Base-by-base conservation (phyloP, 495 filamentous ascomycete genomes). In the Aspergillus affinis region DNA sequence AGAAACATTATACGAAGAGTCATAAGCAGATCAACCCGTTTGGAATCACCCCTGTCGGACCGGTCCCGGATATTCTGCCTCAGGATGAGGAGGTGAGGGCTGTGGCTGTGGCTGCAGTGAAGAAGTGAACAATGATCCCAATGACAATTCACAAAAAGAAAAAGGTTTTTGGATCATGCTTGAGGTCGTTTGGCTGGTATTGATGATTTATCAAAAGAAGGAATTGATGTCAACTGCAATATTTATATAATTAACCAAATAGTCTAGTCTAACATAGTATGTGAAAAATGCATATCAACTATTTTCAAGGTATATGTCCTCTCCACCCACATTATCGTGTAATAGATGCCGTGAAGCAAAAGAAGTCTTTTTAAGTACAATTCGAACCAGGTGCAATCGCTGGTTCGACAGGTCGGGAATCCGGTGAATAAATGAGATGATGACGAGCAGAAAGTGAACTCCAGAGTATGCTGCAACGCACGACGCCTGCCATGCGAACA, bases 1-100 rank as follows among this genome's bases (percentile, higher is more conserved):
- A 88, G 76, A 81, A 81, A 20, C 86, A 89, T 69, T 89, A 89
- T 70, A 88, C 86, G 17, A 88, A 86, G 77, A 85, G 82, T 62
- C 86, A 89, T 76, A 75, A 69, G 70, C 86, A 88, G 77, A 88
- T 89, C 65, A 89, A 89, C 75, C 82, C 66, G 55, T 78, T 76
- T 67, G 69, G 63, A 23, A 87, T 89, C 67, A 89, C 86, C 46
- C 86, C 86, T n/a, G 63, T 88, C 47, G 86, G 86, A 0, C 86
- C 86, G 10, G 56, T 82, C 52, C 85, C 85, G 62, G 80, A 86
- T 77, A 82, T 89, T 60, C 62, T 89, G 61, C 79, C 77, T 3
- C 75, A 80, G 73, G 84, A 83, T 54, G 72, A 86, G 58, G 86
- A 89, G 68, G 86, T 89, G 20, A 65, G 72, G 26, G 83, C 83